phyloP scores from a whole-genome alignment of 495 filamentous ascomycete genomes.

The Penicillium paradoxum region DNA sequence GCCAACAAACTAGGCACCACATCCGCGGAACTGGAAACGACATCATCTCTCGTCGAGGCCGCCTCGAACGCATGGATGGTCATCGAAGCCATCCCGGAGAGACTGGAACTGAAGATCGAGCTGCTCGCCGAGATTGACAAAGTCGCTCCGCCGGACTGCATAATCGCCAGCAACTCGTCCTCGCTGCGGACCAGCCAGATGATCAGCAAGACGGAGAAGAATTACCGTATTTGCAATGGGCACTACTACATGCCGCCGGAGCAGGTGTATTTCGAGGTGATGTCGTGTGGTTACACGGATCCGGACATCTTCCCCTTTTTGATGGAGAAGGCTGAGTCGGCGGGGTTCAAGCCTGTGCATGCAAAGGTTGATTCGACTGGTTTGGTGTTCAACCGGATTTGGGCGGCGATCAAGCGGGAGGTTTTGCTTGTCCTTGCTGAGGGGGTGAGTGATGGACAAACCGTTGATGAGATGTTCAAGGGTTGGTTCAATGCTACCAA shows the following conservation, averaged over 20 bases:
- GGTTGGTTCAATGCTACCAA: slow-evolving; percentile 43
- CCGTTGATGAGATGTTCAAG: slow-evolving; percentile 42
- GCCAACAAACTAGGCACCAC: slow-evolving; percentile 26
- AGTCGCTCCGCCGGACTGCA: slow-evolving; percentile 14
- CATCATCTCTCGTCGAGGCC: slow-evolving; percentile 32
- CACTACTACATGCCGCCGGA: slow-evolving; percentile 49
- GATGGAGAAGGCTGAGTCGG: slow-evolving; percentile 29
- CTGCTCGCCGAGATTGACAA: slow-evolving; percentile 12
- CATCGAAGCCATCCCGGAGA: slow-evolving; percentile 19
- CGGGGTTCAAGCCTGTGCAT: slow-evolving; percentile 39
- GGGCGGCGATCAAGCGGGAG: slow-evolving; percentile 49
- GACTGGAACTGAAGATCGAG: slow-evolving; percentile 17
- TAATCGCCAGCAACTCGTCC: slow-evolving; percentile 22
- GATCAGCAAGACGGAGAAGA: slow-evolving; percentile 23
- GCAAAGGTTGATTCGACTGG: slow-evolving; percentile 43
- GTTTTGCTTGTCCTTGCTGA: slow-evolving; percentile 40
- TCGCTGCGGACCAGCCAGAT: slow-evolving; percentile 17
- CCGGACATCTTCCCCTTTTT: slow-evolving; percentile 42
- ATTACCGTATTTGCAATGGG: slow-evolving; percentile 35
- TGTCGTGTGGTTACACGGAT: slow-evolving; percentile 44
- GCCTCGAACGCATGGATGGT: slow-evolving; percentile 38
- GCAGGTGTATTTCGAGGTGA: slow-evolving; percentile 42
- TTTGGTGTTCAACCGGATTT: slow-evolving; percentile 48
- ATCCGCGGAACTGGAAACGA: slow-evolving; percentile 20
- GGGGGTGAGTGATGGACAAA: slow-evolving; percentile 35